A percentile compares a stretch with the other conserved stretches of the same genome.
These are phyloP conservation scores for Colletotrichum paranaense DNA, from an alignment of 2,329 filamentous ascomycete genomes.

Conservation along the genomic window DNA sequence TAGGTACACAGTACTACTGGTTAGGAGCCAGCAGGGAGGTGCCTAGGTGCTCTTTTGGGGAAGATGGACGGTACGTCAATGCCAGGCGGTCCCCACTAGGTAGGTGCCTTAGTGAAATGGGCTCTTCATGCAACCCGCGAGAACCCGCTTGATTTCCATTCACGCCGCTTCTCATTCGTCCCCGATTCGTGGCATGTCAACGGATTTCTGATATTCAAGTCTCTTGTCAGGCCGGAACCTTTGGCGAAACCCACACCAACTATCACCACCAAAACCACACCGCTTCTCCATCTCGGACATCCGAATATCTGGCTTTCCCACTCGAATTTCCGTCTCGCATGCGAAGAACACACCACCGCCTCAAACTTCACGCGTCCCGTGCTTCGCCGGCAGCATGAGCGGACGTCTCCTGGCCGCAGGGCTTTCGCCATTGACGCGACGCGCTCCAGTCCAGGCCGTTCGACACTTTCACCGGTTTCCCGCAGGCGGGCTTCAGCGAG, in stretches of 20 bases:
- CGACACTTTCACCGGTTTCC: constrained; percentile 76
- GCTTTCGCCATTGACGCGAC: constrained; percentile 74
- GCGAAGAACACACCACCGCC: constrained; percentile 12
- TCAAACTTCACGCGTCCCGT: constrained; percentile 3
- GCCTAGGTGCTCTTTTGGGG: not conserved
- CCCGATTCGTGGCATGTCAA: constrained; percentile 11
- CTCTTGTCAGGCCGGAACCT: constrained; percentile 10
- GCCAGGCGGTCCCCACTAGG: constrained; percentile 13
- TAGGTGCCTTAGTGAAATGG: constrained; percentile 14
- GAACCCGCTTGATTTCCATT: constrained; percentile 10
- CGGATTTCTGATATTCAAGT: constrained; percentile 7
- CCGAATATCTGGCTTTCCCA: not conserved
- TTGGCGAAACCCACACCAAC: not conserved
- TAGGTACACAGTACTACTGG: not conserved
- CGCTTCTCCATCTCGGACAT: not conserved
- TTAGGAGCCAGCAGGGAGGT: not conserved
- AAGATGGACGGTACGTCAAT: constrained; percentile 14
- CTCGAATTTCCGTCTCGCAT: constrained; percentile 4
- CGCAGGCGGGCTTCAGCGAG: constrained; percentile 75
- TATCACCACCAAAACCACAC: not conserved
- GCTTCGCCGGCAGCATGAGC: constrained; percentile 64
- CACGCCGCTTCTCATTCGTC: constrained; percentile 19
- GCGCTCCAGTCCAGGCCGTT: constrained; percentile 63
- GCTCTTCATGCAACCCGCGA: constrained; percentile 32
- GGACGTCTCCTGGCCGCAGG: constrained; percentile 81